Conservation (phyloP, 2,329 filamentous ascomycete species). For the Colletotrichum lupini region DNA sequence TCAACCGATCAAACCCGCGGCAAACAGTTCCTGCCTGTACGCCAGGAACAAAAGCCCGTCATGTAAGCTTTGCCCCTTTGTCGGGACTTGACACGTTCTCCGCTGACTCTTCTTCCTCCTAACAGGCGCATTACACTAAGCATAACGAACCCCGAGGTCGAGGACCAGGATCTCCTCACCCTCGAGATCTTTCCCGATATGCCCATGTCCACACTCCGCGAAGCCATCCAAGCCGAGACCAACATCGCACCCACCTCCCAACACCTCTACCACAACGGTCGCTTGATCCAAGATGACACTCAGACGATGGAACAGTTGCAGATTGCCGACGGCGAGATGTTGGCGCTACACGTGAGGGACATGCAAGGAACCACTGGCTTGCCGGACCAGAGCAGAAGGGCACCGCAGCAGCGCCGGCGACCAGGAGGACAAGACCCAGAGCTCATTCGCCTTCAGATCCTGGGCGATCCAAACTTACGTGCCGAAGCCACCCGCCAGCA, state of each 20-base stretch:
- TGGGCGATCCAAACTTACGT: constrained; percentile 80
- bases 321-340: constrained; percentile 90
- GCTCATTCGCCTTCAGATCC: constrained; percentile 81
- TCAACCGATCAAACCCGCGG: neutral
- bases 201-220: constrained; percentile 86
- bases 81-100: neutral
- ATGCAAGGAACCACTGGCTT: constrained; percentile 61
- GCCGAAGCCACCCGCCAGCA: constrained; percentile 77
- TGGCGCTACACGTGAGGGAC: constrained; percentile 83
- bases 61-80: constrained; percentile 18
- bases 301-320: constrained; percentile 85
- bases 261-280: constrained; percentile 91
- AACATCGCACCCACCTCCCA: constrained; percentile 78
- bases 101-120: constrained; percentile 10
- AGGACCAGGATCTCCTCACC: constrained; percentile 76
- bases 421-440: constrained; percentile 74
- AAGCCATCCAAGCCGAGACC: constrained; percentile 87
- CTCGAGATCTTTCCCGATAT: constrained; percentile 86
- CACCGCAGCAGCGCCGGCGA: constrained; percentile 47
- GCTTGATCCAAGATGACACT: constrained; percentile 76
- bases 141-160: constrained; percentile 78
- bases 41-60: constrained; percentile 12
- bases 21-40: neutral
- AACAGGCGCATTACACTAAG: constrained; percentile 87
- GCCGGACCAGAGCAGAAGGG: constrained; percentile 48